Conservation (phyloP, 352 stramenopile genomes). For the Globisporangium nodosum region DNA sequence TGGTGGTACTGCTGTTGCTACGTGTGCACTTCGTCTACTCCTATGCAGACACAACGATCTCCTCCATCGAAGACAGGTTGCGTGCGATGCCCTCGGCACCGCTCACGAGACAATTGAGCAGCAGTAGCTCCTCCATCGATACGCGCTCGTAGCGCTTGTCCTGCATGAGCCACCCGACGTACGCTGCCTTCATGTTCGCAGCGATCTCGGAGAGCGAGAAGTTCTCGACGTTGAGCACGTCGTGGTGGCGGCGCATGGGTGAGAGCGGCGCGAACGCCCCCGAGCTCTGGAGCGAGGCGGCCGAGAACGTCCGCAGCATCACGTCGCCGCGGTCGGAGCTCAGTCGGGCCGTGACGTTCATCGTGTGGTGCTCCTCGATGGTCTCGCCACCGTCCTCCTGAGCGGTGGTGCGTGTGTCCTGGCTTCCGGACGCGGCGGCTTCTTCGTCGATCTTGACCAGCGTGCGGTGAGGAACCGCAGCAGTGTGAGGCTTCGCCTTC, state of each 20-base stretch:
- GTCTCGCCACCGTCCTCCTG: no score
- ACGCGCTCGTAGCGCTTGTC: constrained; percentile 38
- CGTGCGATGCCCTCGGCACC: constrained; percentile 39
- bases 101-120: constrained; percentile 47
- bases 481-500: neutral
- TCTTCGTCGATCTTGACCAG: neutral
- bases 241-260: constrained; percentile 30
- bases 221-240: constrained; percentile 38
- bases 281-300: neutral
- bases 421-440: neutral
- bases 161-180: constrained; percentile 47
- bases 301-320: constrained; percentile 12
- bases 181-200: constrained; percentile 30
- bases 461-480: no score
- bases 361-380: constrained; percentile 1
- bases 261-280: constrained; percentile 13
- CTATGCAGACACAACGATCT: no score
- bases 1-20: no score
- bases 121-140: constrained; percentile 46
- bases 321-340: constrained; percentile 8
- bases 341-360: constrained; percentile 7
- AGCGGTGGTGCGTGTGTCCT: no score
- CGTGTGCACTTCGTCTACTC: no score
- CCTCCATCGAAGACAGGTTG: constrained; percentile 2
- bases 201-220: constrained; percentile 36